Conservation (phyloP, 768 basidiomycete genomes). For the Gloeophyllum trabeum region DNA sequence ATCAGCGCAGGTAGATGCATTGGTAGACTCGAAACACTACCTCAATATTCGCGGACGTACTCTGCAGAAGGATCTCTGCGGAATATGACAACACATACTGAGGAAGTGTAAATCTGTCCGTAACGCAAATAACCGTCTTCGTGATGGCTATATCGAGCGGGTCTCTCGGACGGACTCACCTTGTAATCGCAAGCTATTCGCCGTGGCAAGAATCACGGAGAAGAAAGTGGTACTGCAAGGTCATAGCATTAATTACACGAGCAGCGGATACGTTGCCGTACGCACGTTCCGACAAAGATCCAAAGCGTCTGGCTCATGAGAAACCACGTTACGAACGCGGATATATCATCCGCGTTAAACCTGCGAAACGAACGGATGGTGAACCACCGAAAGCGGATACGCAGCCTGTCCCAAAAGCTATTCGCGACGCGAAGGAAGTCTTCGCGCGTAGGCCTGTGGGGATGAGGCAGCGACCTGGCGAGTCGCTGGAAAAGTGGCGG, state of each 20-base stretch:
- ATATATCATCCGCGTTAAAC: constrained; percentile 95
- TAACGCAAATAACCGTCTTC: too few species aligned
- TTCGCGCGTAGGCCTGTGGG: constrained; percentile 74
- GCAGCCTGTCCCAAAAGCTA: constrained; percentile 82
- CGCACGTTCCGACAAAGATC: constrained; percentile 91
- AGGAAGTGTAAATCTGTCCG: too few species aligned
- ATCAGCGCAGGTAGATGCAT: too few species aligned
- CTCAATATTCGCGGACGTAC: too few species aligned
- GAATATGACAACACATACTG: too few species aligned
- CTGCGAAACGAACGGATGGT: constrained; percentile 89
- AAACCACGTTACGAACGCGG: constrained; percentile 93
- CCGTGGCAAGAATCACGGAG: constrained; percentile 81
- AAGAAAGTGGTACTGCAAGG: constrained; percentile 79
- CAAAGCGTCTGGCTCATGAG: constrained; percentile 92
- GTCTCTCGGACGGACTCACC: constrained; percentile 28
- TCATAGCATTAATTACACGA: background rate
- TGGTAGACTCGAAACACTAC: too few species aligned
- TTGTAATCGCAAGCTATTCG: constrained; percentile 82
- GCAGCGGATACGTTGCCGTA: constrained; percentile 12
- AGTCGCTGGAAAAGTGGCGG: constrained; percentile 52
- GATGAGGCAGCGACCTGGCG: constrained; percentile 65
- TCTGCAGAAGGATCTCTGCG: too few species aligned
- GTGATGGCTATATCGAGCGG: background rate
- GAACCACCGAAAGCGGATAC: constrained; percentile 96
- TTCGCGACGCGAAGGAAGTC: constrained; percentile 81